A percentile compares a stretch with the other conserved stretches of the same genome.
Evolutionary conservation across 768 basidiomycete genomes (phyloP).

Genomic region (Leucocoprinus sp.): DNA sequence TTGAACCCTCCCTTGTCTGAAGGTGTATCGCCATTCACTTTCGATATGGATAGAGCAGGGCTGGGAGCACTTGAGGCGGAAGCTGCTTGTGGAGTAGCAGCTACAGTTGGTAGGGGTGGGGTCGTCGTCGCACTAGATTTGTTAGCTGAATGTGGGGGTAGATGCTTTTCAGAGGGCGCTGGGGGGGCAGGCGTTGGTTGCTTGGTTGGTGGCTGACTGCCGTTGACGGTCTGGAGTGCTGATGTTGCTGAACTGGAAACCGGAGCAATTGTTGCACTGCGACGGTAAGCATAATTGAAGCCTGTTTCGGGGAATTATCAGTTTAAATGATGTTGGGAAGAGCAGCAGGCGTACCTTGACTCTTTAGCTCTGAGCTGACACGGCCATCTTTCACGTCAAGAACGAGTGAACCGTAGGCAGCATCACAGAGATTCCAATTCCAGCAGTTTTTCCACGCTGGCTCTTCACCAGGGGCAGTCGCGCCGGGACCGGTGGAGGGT

Average conservation of each 20-base stretch:
- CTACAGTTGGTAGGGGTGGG: too few relatives aligned
- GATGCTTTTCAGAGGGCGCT: slow-evolving; percentile 20
- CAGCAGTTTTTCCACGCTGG: slow-evolving; percentile 98
- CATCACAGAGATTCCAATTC: slow-evolving; percentile 98
- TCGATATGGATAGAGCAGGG: slow-evolving; percentile 25
- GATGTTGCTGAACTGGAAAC: slow-evolving; percentile 54
- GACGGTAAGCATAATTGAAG: slow-evolving; percentile 94
- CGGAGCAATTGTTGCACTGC: slow-evolving; percentile 50
- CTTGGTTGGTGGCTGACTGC: slow-evolving; percentile 30
- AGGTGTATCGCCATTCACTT: slow-evolving; percentile 31
- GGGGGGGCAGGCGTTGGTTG: slow-evolving; percentile 24
- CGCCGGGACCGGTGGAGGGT: slow-evolving; percentile 36
- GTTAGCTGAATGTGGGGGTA: slow-evolving; percentile 24
- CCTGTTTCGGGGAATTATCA: slow-evolving; percentile 35
- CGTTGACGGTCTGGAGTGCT: slow-evolving; percentile 26
- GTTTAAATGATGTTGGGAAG: too few relatives aligned
- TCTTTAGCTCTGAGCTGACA: slow-evolving; percentile 86
- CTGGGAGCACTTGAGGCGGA: slow-evolving; percentile 24
- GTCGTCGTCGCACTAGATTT: slow-evolving; percentile 24
- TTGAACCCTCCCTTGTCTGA: slow-evolving; percentile 40
- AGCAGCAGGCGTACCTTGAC: slow-evolving; percentile 60
- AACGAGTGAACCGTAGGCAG: slow-evolving; percentile 83
- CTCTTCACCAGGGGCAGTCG: slow-evolving; percentile 65
- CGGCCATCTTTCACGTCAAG: slow-evolving; percentile 89
- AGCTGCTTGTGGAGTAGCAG: slow-evolving; percentile 27